Base-by-base conservation (phyloP, 306 rosid species). In the Delonix regia region DNA sequence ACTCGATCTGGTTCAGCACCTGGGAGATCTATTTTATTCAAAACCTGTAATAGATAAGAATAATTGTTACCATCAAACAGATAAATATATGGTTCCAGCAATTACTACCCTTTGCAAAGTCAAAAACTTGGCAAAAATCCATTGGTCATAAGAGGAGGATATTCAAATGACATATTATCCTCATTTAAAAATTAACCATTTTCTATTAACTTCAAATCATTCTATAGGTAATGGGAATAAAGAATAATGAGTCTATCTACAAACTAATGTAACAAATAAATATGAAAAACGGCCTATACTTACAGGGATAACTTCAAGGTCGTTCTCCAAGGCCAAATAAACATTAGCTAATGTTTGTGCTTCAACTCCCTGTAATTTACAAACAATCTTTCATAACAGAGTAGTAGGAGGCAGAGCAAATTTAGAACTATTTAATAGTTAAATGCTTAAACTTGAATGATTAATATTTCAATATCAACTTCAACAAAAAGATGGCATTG, bases 321-420 rank as follows among this genome's bases (percentile, higher is more conserved):
- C 89, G 77, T 87, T 94, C 78, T 92, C 97, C 83, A 94, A 61
- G 12, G 98, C 98, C 86, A 94, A 82, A 83, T 94, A 94, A 66
- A 94, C 98, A 84, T 94, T 94, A 13, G 98, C 98, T 60, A 94
- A 84, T 1, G 98, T 94, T 73, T 94, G 98, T 12, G 98, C 98
- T 82, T 94, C 97, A 66, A 94, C 97, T 21, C 98, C 98, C 97
- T 92, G 83, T 42, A 57, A 85, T 49, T 76, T 19, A 63, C 69
- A 77, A 79, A 74, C 36, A 81, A 11, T 27, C 53, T 69, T 45
- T 53, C 39, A 70, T 27, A 59, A 69, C 51, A 71, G 63, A n/a
- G n/a, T 34, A 44, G 39, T 73, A 75, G 53, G 53, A 25, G 73
- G 57, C 44, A 39, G 16, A 19, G 59, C 30, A 78, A 74, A 55